Base-by-base conservation (phyloP, 106 monocot genomes). In the Acanthochlamys bracteata region DNA sequence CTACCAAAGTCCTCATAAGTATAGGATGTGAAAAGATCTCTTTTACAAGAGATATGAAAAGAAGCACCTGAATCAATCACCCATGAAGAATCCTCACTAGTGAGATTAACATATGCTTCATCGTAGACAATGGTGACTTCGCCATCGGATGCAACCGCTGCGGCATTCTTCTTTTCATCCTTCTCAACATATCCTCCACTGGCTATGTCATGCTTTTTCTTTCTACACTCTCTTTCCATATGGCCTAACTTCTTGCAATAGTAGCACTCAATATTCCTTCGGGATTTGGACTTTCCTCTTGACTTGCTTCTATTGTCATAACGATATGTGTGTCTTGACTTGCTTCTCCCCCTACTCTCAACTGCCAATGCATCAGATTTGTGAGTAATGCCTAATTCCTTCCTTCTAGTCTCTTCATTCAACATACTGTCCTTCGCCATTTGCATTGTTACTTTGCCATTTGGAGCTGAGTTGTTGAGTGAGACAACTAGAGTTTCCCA, bases 321-420 rank as follows among this genome's bases (percentile, higher is more conserved):
- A 7, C 57, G 7, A 24, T 3, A 14, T 6, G 24, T 8, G 25
- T 21, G 10, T 23, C 57, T 58, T n/a, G 3, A 23, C 4, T 58
- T 58, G 17, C 63, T 26, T 45, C 20, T 64, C n/a, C 63, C 63
- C 20, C 45, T 12, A 19, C n/a, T 39, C 24, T 64, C 42, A 20
- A 16, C 21, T 1, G 46, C 63, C 42, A 64, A 15, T 20, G 20
- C 63, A 7, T 39, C 0, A n/a, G n/a, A 8, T 27, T 14, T 1
- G 7, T 27, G 3, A 7, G 33, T 26, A 6, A 19, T 19, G 26
- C 61, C 61, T 39, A 4, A 16, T 61, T 16, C 20, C 24, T 39
- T 33, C 26, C 61, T 61, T 41, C 61, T 61, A 4, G 33, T 61
- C 39, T 61, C 61, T 61, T 61, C 61, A 39, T 61, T 61, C 7